Evolutionary conservation across 2,329 filamentous ascomycete genomes (phyloP).

Genomic region (Alternaria consortialis): DNA sequence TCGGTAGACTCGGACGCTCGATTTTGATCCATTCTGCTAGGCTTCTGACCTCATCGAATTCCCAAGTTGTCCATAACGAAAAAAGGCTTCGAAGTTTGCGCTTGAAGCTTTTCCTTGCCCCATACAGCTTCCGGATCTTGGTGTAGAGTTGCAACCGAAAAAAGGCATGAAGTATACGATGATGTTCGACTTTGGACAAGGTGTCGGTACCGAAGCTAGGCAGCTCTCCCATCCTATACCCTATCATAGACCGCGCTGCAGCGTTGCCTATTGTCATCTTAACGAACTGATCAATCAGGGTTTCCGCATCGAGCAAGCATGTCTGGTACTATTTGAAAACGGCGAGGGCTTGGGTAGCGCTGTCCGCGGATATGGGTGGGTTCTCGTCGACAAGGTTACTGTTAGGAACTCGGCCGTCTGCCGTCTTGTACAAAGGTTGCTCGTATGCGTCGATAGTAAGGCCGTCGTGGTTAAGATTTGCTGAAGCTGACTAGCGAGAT

Average conservation of each 20-base stretch:
- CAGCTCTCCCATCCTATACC: background rate
- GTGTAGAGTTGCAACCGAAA: background rate
- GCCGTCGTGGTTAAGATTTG: slow-evolving; percentile 2
- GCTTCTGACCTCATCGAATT: slow-evolving; percentile 10
- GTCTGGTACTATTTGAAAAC: background rate
- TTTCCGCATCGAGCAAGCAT: background rate
- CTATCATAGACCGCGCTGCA: background rate
- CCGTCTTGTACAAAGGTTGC: background rate
- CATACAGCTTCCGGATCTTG: background rate
- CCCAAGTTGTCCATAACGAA: slow-evolving; percentile 1
- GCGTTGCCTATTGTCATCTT: background rate
- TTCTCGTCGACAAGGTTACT: background rate
- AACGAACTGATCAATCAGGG: background rate
- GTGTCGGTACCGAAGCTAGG: background rate
- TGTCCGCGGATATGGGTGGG: background rate
- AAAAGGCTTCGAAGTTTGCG: slow-evolving; percentile 1
- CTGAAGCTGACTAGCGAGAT: slow-evolving; percentile 6
- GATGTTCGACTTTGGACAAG: slow-evolving; percentile 2
- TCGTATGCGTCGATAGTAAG: background rate
- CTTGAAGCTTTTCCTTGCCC: background rate
- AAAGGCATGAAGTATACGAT: background rate
- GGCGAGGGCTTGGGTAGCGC: background rate
- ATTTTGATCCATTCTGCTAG: slow-evolving; percentile 8
- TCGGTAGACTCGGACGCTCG: background rate
- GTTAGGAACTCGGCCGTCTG: background rate